Base-by-base conservation (phyloP, 2,329 filamentous ascomycete genomes). In the Thielaviopsis musarum region DNA sequence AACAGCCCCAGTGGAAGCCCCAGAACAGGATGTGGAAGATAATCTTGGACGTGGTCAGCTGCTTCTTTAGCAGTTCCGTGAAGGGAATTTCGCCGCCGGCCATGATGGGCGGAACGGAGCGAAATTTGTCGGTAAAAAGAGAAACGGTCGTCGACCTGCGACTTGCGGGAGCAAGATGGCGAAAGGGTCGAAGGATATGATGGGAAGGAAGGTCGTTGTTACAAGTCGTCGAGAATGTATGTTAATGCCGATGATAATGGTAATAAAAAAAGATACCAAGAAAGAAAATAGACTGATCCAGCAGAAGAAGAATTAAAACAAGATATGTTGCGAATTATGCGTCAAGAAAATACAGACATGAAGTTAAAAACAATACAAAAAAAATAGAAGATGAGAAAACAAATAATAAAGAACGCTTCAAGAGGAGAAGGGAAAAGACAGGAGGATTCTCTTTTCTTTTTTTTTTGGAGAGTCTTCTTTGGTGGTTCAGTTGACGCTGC, bases 21-120 rank as follows among this genome's bases (percentile, higher is more conserved):
- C 89, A 91, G 69, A 94, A 95, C 57, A 93, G 70, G 64, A 88
- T 66, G 70, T 94, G 87, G 71, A 94, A 95, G 55, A 86, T 62
- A 60, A 95, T 69, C 71, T 94, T 95, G 60, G 77, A 75, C 17
- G 78, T 71, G 58, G 81, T 82, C 62, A 91, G 78, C 72, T 89
- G 83, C 71, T 82, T 82, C 70, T 75, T 77, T 64, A 82, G 64
- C 64, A 79, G 65, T 26, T 65, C 64, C 61, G 66, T 54, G 62
- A 72, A 61, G 64, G 65, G 64, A 22, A 65, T 52, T n/a, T n/a
- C n/a, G 63, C 72, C 70, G 62, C 65, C 54, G 70, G 57, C 67
- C 75, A 72, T 76, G 58, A 70, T 76, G 72, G 59, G 70, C 68
- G 62, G 12, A 1, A 15, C 13, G 38, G 38, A 15, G 15, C 3